Percentiles rank a stretch among this genome's conserved stretches.
Evolutionary conservation across 2,329 filamentous ascomycete genomes (phyloP).

Genomic region (Ophiostoma australiae): DNA sequence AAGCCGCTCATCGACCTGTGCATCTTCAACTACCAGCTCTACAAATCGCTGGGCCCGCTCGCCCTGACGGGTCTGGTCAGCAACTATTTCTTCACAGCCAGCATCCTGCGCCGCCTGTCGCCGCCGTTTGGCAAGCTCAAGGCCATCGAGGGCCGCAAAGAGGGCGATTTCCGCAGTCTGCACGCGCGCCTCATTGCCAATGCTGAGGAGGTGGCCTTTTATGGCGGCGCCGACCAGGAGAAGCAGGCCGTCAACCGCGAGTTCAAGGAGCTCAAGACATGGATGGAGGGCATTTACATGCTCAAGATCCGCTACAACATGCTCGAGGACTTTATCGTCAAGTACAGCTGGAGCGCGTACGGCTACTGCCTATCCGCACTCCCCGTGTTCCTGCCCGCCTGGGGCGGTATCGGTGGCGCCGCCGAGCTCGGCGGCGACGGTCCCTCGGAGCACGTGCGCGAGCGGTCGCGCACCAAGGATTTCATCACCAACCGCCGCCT

Average conservation of each 20-base stretch:
- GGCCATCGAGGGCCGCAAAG: slow-evolving; percentile 88
- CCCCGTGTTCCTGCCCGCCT: slow-evolving; percentile 88
- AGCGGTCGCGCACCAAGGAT: slow-evolving; percentile 88
- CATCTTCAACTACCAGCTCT: slow-evolving; percentile 97
- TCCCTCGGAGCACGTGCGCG: slow-evolving; percentile 48
- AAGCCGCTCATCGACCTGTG: slow-evolving; percentile 96
- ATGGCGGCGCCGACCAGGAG: slow-evolving; percentile 91
- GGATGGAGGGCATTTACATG: slow-evolving; percentile 98
- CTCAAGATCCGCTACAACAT: slow-evolving; percentile 98
- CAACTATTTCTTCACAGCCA: slow-evolving; percentile 93
- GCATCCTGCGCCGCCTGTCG: slow-evolving; percentile 78
- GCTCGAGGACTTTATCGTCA: slow-evolving; percentile 94
- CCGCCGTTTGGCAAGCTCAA: slow-evolving; percentile 96
- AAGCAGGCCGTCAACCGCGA: slow-evolving; percentile 86
- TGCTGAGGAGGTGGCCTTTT: slow-evolving; percentile 96
- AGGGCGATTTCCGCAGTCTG: slow-evolving; percentile 88
- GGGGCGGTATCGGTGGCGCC: slow-evolving; percentile 76
- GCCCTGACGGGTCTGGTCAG: slow-evolving; percentile 80
- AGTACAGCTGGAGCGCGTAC: slow-evolving; percentile 98
- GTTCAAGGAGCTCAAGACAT: slow-evolving; percentile 86
- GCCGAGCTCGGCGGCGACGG: slow-evolving; percentile 52
- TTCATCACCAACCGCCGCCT: slow-evolving; percentile 99
- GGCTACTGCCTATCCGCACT: slow-evolving; percentile 91
- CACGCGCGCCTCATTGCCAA: slow-evolving; percentile 93
- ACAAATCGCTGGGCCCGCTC: slow-evolving; percentile 81